Percentiles rank a stretch among this genome's conserved stretches.
Conservation (phyloP, 2,329 filamentous ascomycete genomes). For the Penicillium sp. region DNA sequence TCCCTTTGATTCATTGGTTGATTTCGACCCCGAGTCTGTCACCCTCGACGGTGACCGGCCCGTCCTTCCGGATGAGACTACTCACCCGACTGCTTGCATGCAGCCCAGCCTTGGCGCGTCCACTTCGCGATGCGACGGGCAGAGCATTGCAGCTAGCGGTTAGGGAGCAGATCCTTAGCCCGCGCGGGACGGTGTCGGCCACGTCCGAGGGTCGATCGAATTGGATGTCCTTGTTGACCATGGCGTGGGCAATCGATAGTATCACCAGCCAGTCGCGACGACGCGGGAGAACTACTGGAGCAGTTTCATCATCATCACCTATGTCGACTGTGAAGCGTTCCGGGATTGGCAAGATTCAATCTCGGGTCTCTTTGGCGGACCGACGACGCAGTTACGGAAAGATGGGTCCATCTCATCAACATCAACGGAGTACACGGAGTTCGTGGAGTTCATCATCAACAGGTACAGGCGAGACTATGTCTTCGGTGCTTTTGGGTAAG, state of each 20-base stretch:
- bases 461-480: conserved; percentile 30
- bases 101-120: conserved; percentile 59
- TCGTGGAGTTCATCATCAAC: conserved; percentile 43
- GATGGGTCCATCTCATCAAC: conserved; percentile 14
- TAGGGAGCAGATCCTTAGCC: conserved; percentile 45
- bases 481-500: conserved; percentile 40
- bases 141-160: conserved; percentile 57
- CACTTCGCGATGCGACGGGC: conserved; percentile 58
- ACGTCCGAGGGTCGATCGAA: conserved; percentile 37
- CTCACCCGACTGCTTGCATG: conserved; percentile 56
- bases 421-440: conserved; percentile 43
- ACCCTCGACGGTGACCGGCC: conserved; percentile 49
- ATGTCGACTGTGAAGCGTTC: neutral
- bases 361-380: conserved; percentile 30
- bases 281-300: conserved; percentile 30
- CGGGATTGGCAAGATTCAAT: conserved; percentile 3
- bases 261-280: conserved; percentile 44
- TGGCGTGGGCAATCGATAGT: conserved; percentile 51
- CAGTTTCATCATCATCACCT: conserved; percentile 3
- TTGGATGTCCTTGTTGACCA: conserved; percentile 53
- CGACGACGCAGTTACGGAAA: conserved; percentile 43
- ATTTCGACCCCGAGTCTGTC: conserved; percentile 57
- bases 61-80: conserved; percentile 55
- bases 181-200: conserved; percentile 38
- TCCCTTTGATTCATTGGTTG: conserved; percentile 59